Evolutionary conservation across 2,329 filamentous ascomycete species (phyloP).

Genomic region (Pseudogymnoascus sp.): DNA sequence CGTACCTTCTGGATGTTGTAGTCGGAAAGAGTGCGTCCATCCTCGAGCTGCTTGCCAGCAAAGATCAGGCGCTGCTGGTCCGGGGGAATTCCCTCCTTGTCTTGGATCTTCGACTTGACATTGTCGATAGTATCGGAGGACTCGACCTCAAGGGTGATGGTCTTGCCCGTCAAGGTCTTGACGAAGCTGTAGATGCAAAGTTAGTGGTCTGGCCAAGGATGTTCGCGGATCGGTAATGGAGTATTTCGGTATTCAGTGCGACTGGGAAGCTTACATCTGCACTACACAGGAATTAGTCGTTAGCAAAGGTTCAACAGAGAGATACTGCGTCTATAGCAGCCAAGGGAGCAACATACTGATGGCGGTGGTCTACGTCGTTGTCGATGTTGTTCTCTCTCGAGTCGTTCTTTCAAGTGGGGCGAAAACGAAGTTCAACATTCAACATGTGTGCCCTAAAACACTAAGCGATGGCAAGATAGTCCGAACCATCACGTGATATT

Average conservation of each 20-base stretch:
- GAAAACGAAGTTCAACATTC: conserved; percentile 2
- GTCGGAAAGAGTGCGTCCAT: conserved; percentile 92
- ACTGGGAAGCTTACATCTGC: conserved; percentile 70
- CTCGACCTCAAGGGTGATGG: conserved; percentile 99
- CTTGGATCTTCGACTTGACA: conserved; percentile 99
- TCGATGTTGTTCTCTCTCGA: conserved; percentile 14
- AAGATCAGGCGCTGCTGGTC: conserved; percentile 99
- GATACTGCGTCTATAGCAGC: conserved; percentile 7
- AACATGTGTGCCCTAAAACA: conserved; percentile 15
- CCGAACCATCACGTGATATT: background rate
- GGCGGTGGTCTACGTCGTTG: conserved; percentile 29
- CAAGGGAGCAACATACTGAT: conserved; percentile 47
- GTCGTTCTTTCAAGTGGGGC: conserved; percentile 14
- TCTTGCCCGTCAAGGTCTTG: conserved; percentile 99
- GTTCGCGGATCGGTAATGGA: conserved; percentile 25
- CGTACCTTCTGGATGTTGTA: conserved; percentile 99
- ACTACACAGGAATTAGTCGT: conserved; percentile 51
- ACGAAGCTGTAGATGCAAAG: conserved; percentile 67
- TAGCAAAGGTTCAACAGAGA: conserved; percentile 36
- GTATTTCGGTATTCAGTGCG: conserved; percentile 24
- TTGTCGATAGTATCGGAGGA: conserved; percentile 99
- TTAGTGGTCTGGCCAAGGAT: conserved; percentile 20
- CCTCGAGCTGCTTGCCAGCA: conserved; percentile 97
- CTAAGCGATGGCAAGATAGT: conserved; percentile 9
- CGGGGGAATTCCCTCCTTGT: conserved; percentile 97